phyloP scores from a whole-genome alignment of 768 basidiomycete genomes.

The Clitopilus hobsonii region DNA sequence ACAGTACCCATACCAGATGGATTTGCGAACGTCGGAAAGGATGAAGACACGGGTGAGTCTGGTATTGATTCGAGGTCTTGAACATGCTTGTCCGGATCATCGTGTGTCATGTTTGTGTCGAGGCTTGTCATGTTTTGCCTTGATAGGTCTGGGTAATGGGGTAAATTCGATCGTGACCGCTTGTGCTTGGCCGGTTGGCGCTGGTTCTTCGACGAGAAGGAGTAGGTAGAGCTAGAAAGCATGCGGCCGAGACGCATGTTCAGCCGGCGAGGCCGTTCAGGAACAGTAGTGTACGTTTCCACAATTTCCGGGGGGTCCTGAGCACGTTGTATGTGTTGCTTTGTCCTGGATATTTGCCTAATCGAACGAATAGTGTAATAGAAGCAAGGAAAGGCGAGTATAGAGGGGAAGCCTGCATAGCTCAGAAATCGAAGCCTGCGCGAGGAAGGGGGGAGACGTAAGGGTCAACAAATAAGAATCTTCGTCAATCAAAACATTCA shows the following conservation, averaged over 20 bases:
- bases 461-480: slow-evolving; percentile 2
- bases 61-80: neutral
- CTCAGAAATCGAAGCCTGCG: slow-evolving; percentile 62
- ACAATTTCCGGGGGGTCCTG: slow-evolving; percentile 21
- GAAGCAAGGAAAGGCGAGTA: slow-evolving; percentile 48
- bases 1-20: slow-evolving; percentile 10
- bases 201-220: neutral
- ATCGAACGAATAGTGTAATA: slow-evolving; percentile 43
- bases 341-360: slow-evolving; percentile 27
- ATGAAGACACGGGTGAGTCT: slow-evolving; percentile 24
- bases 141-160: neutral
- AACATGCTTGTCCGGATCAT: neutral
- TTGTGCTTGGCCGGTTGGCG: neutral
- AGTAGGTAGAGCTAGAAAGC: neutral
- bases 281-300: slow-evolving; percentile 9
- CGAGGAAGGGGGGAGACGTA: too few species aligned
- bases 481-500: slow-evolving; percentile 2
- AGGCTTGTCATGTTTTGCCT: neutral
- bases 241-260: slow-evolving; percentile 4
- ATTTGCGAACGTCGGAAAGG: slow-evolving; percentile 28
- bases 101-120: too few species aligned
- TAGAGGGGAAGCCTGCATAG: slow-evolving; percentile 53
- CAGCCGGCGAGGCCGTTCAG: slow-evolving; percentile 10
- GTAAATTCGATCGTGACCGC: slow-evolving; percentile 10
- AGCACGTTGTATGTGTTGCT: slow-evolving; percentile 31